These are phyloP conservation scores for Colletotrichum echinochloae DNA, from an alignment of 2,329 filamentous ascomycete genomes.

Conservation along the genomic window DNA sequence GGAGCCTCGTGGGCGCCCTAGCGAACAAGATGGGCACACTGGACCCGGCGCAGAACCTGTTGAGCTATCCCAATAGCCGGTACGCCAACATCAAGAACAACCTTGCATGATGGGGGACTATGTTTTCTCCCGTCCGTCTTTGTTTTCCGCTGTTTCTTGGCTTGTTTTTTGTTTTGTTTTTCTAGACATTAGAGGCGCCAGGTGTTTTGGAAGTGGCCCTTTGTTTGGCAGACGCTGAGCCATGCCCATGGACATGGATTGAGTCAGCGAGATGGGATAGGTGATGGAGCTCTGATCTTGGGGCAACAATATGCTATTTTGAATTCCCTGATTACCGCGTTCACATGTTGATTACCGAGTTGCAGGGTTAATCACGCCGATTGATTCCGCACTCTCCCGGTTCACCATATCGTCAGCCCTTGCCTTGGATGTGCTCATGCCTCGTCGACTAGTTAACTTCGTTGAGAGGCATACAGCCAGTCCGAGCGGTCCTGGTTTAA, in stretches of 20 bases:
- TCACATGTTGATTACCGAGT: background rate
- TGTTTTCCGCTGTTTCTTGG: background rate
- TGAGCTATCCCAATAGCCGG: slow-evolving; percentile 67
- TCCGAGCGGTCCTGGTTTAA: background rate
- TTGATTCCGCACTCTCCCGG: background rate
- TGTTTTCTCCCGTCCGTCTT: background rate
- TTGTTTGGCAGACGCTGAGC: background rate
- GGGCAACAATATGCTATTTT: background rate
- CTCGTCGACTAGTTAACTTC: background rate
- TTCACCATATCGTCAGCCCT: background rate
- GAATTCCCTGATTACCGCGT: background rate
- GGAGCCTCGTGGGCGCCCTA: slow-evolving; percentile 70
- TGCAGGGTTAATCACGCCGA: background rate
- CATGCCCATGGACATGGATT: background rate
- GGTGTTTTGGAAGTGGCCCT: background rate
- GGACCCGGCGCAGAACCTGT: slow-evolving; percentile 63
- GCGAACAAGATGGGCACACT: slow-evolving; percentile 60
- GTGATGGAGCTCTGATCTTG: background rate
- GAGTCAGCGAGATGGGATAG: background rate
- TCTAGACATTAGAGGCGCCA: background rate
- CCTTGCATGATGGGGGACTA: background rate
- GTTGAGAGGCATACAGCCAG: background rate
- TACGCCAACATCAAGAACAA: slow-evolving; percentile 67
- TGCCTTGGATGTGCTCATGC: background rate
- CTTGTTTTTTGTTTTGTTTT: background rate